phyloP scores from a whole-genome alignment of 176 grass and related monocot genomes.

The Avena insularis region DNA sequence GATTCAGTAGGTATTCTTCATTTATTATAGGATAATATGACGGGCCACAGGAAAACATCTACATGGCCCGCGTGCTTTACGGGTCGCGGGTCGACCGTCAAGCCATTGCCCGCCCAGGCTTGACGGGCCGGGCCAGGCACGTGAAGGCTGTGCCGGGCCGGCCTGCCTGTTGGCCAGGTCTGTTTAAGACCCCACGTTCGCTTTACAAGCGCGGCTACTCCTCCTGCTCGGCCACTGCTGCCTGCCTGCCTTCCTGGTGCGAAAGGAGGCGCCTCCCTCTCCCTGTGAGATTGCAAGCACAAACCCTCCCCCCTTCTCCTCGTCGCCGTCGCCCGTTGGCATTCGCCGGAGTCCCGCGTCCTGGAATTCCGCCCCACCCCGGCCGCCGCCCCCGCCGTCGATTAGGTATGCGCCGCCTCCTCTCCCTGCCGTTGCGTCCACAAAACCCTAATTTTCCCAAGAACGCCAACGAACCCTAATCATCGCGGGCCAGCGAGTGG shows the following conservation, averaged over 20 bases:
- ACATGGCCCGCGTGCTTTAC: no score
- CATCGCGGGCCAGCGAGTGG: background rate
- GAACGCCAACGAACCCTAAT: background rate
- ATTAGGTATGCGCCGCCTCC: conserved; percentile 5
- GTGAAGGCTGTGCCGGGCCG: no score
- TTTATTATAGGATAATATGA: no score
- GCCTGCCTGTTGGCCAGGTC: no score
- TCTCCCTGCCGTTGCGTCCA: background rate
- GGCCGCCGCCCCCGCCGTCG: background rate
- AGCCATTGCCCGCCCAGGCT: no score
- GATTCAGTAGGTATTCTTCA: no score
- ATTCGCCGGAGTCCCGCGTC: conserved; percentile 5
- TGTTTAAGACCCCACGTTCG: background rate
- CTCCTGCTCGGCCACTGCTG: background rate
- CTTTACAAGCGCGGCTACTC: conserved; percentile 17
- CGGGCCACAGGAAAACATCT: no score
- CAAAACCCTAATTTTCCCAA: background rate
- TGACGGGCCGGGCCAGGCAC: no score
- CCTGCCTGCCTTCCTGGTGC: background rate
- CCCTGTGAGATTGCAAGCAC: background rate
- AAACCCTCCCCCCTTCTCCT: background rate
- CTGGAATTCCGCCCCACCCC: background rate
- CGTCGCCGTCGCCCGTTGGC: background rate
- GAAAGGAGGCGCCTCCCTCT: background rate
- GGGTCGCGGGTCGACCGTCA: no score